Base-by-base conservation (phyloP, 2,329 filamentous ascomycete genomes). In the Penicillium sp. region DNA sequence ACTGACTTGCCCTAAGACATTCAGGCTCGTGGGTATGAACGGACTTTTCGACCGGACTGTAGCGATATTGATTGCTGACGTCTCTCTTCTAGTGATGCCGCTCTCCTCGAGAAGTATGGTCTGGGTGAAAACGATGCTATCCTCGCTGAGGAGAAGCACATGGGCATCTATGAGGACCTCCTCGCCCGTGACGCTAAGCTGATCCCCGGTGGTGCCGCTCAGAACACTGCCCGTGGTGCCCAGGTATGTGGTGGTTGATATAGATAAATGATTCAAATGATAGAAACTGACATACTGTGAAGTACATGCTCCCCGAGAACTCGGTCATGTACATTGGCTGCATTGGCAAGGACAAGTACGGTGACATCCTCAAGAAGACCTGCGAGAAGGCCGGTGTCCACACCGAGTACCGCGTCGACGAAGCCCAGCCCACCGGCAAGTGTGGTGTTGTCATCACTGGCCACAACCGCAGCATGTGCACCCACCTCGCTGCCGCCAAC, bases 121-220 rank as follows among this genome's bases (percentile, higher is more conserved):
- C 83, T 99, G 68, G 97, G 99, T 82, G 83, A 88, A 74, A 96
- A 99, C 79, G 93, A 99, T 75, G 94, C 94, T 67, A 97, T 99
- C 74, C 90, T 99, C 55, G 93, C 93, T 50, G 91, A 96, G 75
- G 85, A 90, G 71, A 88, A 96, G 81, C 94, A 99, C 78, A 81
- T 88, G 70, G 84, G 83, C 39, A 84, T 99, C 69, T 99, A 91
- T 76, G 92, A 97, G 72, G 94, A 99, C 69, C 84, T 97, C 63
- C 84, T 97, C 66, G 88, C 94, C 83, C 90, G 87, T 78, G 85
- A 94, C 66, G 93, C 93, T 59, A 95, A 96, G 79, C 82, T 97
- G 72, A 94, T 97, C 70, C 91, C 94, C 48, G 94, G 94, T 61
- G 94, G 94, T 68, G 94, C 94, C 50, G 94, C 94, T 24, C 94